Percentiles rank a stretch among this genome's conserved stretches.
These are phyloP conservation scores for Clavispora santaluciae DNA, from an alignment of 805 yeast species.

Conservation along the genomic window DNA sequence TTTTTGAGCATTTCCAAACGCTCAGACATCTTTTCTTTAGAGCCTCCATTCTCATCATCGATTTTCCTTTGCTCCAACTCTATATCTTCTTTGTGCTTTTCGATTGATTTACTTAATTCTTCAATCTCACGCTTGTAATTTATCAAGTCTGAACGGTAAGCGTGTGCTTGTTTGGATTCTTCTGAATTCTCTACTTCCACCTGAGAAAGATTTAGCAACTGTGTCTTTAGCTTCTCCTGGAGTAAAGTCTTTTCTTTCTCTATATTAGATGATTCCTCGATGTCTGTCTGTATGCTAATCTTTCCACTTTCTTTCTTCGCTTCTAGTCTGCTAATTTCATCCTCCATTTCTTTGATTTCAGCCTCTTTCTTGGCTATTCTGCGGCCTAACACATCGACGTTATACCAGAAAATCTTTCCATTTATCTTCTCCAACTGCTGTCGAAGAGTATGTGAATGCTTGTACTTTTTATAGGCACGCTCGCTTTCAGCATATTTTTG, in stretches of 20 bases:
- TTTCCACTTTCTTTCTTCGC: constrained; percentile 17
- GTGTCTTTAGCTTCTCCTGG: constrained; percentile 1
- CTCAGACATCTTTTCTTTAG: constrained; percentile 28
- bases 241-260: background rate
- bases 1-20: constrained; percentile 11
- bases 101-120: constrained; percentile 7
- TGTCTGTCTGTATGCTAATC: background rate
- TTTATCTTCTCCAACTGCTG: constrained; percentile 28
- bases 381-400: constrained; percentile 28
- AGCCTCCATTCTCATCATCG: constrained; percentile 40
- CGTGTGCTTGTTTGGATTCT: constrained; percentile 7
- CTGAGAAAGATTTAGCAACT: background rate
- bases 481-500: constrained; percentile 26
- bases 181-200: constrained; percentile 8
- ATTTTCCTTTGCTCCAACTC: constrained; percentile 34
- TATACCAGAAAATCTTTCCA: constrained; percentile 41
- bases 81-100: constrained; percentile 18
- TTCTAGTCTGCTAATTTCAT: constrained; percentile 14
- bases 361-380: constrained; percentile 18
- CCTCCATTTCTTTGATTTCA: constrained; percentile 9
- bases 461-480: constrained; percentile 29
- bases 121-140: constrained; percentile 19
- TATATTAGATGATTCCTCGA: background rate
- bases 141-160: constrained; percentile 8
- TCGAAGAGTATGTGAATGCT: constrained; percentile 30